A percentile compares a stretch with the other conserved stretches of the same genome.
Conservation (phyloP, 2,329 filamentous ascomycete species). For the Penicillium sp. region DNA sequence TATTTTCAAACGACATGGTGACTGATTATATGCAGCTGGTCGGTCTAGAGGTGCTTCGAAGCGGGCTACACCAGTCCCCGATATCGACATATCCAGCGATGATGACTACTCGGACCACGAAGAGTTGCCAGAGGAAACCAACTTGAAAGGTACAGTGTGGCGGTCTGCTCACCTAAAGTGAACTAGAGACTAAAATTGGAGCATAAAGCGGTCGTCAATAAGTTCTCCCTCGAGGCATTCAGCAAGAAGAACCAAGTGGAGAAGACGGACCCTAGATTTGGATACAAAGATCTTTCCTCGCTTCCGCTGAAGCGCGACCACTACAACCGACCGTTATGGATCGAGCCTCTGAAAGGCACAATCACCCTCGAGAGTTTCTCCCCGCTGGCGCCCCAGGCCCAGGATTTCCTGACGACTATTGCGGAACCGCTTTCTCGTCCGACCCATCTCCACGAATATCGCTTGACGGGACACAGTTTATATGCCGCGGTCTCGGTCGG, state of each 20-base stretch:
- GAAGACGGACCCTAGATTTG: conserved; percentile 49
- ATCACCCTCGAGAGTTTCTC: conserved; percentile 94
- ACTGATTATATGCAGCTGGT: conserved; percentile 32
- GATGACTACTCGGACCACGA: conserved; percentile 52
- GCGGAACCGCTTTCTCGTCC: conserved; percentile 86
- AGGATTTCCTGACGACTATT: conserved; percentile 92
- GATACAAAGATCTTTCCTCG: conserved; percentile 69
- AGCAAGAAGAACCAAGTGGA: conserved; percentile 40
- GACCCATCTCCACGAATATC: conserved; percentile 86
- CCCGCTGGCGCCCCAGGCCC: conserved; percentile 72
- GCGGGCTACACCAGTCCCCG: conserved; percentile 40
- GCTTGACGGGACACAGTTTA: conserved; percentile 80
- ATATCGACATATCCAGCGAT: conserved; percentile 43
- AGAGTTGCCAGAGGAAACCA: conserved; percentile 41
- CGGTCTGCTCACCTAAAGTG: conserved; percentile 9
- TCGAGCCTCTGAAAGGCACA: conserved; percentile 73
- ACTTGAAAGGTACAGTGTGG: conserved; percentile 38
- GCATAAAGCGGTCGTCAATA: conserved; percentile 41
- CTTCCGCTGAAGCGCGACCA: conserved; percentile 79
- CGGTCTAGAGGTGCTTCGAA: conserved; percentile 42
- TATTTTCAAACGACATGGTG: conserved; percentile 14
- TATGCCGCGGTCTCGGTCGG: conserved; percentile 94
- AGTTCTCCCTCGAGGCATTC: conserved; percentile 47
- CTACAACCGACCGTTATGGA: conserved; percentile 82
- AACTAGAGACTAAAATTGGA: conserved; percentile 19